Conservation (phyloP, 768 basidiomycete species). For the Amyloporia xantha region DNA sequence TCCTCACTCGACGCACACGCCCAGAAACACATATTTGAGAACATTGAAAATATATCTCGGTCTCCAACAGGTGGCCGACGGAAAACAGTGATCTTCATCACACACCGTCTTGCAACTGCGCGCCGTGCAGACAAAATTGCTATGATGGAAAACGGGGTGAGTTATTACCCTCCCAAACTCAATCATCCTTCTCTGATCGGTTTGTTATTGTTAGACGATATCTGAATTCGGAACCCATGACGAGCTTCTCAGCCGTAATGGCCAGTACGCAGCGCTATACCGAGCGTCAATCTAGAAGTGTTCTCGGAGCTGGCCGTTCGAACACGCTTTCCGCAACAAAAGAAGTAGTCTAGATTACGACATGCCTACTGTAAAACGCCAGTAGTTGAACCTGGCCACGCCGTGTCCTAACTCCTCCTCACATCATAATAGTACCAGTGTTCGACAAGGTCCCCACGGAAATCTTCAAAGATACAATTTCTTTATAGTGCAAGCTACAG, state of each 20-base stretch:
- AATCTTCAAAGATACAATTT: neutral
- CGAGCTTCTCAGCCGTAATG: slow-evolving; percentile 51
- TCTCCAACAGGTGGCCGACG: slow-evolving; percentile 46
- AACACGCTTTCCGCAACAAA: too few relatives aligned
- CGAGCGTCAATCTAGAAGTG: slow-evolving; percentile 59
- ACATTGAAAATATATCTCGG: slow-evolving; percentile 59
- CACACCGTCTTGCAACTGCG: slow-evolving; percentile 75
- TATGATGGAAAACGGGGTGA: slow-evolving; percentile 73
- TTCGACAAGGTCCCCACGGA: too few relatives aligned
- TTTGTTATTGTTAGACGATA: slow-evolving; percentile 46
- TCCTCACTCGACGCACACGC: slow-evolving; percentile 77
- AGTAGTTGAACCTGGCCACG: too few relatives aligned
- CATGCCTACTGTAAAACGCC: too few relatives aligned
- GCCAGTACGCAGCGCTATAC: slow-evolving; percentile 65
- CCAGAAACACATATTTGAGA: slow-evolving; percentile 74
- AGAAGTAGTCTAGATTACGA: too few relatives aligned
- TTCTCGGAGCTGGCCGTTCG: neutral
- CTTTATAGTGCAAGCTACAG: neutral
- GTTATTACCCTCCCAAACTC: slow-evolving; percentile 17
- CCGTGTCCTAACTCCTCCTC: too few relatives aligned
- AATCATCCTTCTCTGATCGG: slow-evolving; percentile 7
- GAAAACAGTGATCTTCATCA: slow-evolving; percentile 79
- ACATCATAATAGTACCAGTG: too few relatives aligned
- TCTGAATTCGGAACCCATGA: slow-evolving; percentile 73
- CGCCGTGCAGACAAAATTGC: slow-evolving; percentile 82